Evolutionary conservation across 2,329 filamentous ascomycete genomes (phyloP).

Genomic region (Daldinia sp.): DNA sequence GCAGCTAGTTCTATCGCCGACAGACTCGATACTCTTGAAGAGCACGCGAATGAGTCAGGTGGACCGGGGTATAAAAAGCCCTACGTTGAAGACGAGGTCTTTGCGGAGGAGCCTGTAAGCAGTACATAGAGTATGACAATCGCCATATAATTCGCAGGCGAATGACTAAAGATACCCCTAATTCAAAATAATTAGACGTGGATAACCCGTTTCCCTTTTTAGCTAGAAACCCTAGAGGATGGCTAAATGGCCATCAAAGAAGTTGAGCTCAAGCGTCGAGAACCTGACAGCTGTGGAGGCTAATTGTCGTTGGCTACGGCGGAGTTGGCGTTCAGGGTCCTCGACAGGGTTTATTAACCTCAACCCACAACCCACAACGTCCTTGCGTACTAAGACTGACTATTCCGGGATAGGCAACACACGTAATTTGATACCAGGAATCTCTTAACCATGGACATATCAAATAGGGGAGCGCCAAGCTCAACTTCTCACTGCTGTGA

Average conservation of each 20-base stretch:
- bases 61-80: conserved; percentile 40
- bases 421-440: not conserved
- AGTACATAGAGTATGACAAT: conserved; percentile 19
- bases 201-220: not conserved
- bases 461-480: not conserved
- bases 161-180: conserved; percentile 8
- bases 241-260: not conserved
- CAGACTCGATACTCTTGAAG: conserved; percentile 31
- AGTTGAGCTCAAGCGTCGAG: not conserved
- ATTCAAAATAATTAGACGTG: not conserved
- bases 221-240: not conserved
- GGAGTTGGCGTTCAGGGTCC: conserved; percentile 4
- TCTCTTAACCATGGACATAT: not conserved
- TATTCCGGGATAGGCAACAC: not conserved
- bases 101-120: conserved; percentile 8
- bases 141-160: conserved; percentile 15
- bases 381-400: not conserved
- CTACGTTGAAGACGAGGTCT: conserved; percentile 46
- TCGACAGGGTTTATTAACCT: not conserved
- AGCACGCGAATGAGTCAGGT: not conserved
- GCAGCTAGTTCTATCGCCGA: conserved; percentile 45
- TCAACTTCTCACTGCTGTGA: not conserved
- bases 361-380: conserved; percentile 1
- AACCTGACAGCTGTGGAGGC: not conserved
- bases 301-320: not conserved